Percentiles rank a stretch among this genome's conserved stretches.
phyloP scores from a whole-genome alignment of 179 eudicot genomes.

The Spergularia azorica region DNA sequence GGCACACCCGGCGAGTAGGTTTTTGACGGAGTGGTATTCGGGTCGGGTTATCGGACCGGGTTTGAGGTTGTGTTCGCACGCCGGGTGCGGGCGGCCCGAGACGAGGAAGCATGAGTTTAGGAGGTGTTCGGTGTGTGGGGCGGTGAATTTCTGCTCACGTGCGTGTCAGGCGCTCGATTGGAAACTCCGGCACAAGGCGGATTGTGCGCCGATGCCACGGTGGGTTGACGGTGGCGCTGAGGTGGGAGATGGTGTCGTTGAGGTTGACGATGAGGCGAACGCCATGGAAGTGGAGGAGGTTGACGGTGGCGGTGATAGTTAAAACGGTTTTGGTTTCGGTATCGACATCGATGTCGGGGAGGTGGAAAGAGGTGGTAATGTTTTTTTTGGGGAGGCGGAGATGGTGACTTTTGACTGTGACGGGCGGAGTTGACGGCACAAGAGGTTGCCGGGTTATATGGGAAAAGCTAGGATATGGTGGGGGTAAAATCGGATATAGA shows the following conservation, averaged over 20 bases:
- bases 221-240: constrained; percentile 54
- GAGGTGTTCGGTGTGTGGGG: constrained; percentile 84
- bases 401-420: constrained; percentile 16
- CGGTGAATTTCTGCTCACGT: constrained; percentile 82
- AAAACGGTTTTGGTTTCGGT: background rate
- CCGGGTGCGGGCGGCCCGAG: constrained; percentile 85
- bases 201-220: constrained; percentile 59
- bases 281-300: constrained; percentile 20
- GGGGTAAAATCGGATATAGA: constrained; percentile 25
- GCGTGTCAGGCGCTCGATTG: constrained; percentile 95
- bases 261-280: constrained; percentile 18
- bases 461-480: background rate
- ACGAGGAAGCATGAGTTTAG: constrained; percentile 80
- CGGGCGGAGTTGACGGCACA: constrained; percentile 14
- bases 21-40: constrained; percentile 51
- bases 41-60: constrained; percentile 36
- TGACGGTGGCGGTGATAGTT: constrained; percentile 26
- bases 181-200: constrained; percentile 76
- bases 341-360: constrained; percentile 31
- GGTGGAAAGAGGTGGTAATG: constrained; percentile 18
- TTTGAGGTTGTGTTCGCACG: constrained; percentile 64
- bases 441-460: constrained; percentile 6
- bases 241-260: constrained; percentile 13
- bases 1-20: constrained; percentile 55
- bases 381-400: background rate